Evolutionary conservation across 306 rosid genomes (phyloP), one percentile per base, ranked within the genome.

Genomic region (Heteromeles arbutifolia): DNA sequence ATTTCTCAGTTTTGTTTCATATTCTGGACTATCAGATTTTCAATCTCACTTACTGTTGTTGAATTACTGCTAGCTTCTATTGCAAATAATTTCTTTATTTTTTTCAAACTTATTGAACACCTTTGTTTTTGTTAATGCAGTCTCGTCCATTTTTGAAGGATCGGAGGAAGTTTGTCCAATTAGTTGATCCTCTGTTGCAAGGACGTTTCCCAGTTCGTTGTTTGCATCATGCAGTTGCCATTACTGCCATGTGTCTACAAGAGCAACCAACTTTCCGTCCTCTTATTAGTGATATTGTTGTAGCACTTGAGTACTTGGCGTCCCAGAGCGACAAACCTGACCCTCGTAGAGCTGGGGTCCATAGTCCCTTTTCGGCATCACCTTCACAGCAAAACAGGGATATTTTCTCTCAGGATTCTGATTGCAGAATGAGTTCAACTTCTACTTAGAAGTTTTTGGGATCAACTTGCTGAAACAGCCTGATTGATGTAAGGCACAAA

Each of bases 221-320:
- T 81, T 86, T 96, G 86, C 93, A 96, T 81, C 99, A 96, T 75
- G 98, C 99, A 57, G 85, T 96, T 84, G 98, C 98, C 75, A 83
- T 92, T 64, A 90, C 97, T 76, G 97, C 97, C 19, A 89, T 96
- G 98, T 96, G 99, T 86, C 90, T 96, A 56, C 98, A 90, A 85
- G 98, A 96, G 84, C 93, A 90, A 69, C 99, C 97, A 2, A 88
- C 85, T 65, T 75, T 90, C 76, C 97, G 98, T 58, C 99, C 99
- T 74, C 92, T 84, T 67, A 90, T 96, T 41, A 70, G 88, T 41
- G 99, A 89, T 73, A 96, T 96, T 72, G 97, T 90, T 50, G 93
- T 89, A 43, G 99, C 99, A 26, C 92, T 96, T 28, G 99, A 96
- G 79, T 96, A 90, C 84, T 87, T 92, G 84, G 86, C 88, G 43